Conservation (phyloP, 306 rosid genomes). For the Dryas drummondii region DNA sequence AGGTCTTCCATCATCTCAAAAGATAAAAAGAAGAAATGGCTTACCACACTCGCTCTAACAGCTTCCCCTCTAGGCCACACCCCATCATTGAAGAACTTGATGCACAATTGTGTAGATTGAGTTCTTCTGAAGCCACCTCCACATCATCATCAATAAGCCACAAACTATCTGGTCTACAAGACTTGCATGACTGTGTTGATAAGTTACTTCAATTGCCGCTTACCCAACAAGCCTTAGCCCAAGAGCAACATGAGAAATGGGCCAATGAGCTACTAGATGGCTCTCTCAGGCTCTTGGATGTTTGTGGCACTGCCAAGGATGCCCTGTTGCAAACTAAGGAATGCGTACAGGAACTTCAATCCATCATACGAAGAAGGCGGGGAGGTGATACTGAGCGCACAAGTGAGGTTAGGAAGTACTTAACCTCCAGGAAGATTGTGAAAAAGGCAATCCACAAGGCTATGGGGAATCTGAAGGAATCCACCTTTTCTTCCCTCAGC, state of each 20-base stretch:
- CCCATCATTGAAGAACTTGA: constrained; percentile 34
- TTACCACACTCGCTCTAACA: constrained; percentile 34
- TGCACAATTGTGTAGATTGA: constrained; percentile 32
- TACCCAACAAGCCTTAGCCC: constrained; percentile 31
- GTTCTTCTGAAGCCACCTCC: constrained; percentile 17
- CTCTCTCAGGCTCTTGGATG: constrained; percentile 38
- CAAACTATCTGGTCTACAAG: constrained; percentile 34
- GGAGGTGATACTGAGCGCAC: constrained; percentile 10
- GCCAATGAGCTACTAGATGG: constrained; percentile 42
- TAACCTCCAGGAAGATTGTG: constrained; percentile 35
- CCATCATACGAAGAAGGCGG: constrained; percentile 15
- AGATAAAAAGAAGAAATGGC: constrained; percentile 2
- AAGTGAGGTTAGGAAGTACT: constrained; percentile 36
- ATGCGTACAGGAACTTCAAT: constrained; percentile 36
- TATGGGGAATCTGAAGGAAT: constrained; percentile 10
- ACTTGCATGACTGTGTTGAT: constrained; percentile 33
- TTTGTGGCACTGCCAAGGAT: constrained; percentile 10
- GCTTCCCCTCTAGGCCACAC: constrained; percentile 41
- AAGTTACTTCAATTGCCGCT: constrained; percentile 32
- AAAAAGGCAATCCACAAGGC: constrained; percentile 33
- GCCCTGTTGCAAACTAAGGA: constrained; percentile 24
- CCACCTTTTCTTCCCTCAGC: neutral
- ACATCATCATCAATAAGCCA: constrained; percentile 29
- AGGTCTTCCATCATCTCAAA: neutral
- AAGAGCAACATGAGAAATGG: constrained; percentile 25